Base-by-base conservation (phyloP, 345 rosid species). In the Diplotaxis tenuifolia region DNA sequence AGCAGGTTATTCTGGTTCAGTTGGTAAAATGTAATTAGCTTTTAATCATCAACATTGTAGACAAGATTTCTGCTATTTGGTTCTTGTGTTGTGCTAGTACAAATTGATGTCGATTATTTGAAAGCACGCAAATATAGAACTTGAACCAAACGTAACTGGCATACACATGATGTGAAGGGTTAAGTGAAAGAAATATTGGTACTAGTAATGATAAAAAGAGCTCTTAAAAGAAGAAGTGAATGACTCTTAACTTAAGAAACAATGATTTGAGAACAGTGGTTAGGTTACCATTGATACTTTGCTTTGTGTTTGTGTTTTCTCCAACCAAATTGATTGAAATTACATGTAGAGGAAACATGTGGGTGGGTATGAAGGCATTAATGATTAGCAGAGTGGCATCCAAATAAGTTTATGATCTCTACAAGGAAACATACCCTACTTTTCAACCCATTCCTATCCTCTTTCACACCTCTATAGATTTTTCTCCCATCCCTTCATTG, bases 261-360 rank as follows among this genome's bases (percentile, higher is more conserved):
- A 72, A 62, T 72, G 76, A 63, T 72, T 18, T 72, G 54, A 62
- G 22, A 63, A 53, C 25, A 53, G 71, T 56, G 16, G 28, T 53
- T 52, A 20, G 25, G 25, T 52, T 21, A 53, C 15, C 23, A 74
- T 23, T 62, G 71, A 65, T 40, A 14, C n/a, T n/a, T 68, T 62
- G 79, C 70, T 53, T 68, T 16, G 64, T 75, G 72, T 66, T 61
- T 75, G 70, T 62, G 57, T 62, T 75, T 62, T 68, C 58, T 75
- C 69, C 58, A 68, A 75, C 74, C 56, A 68, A 40, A 61, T 62
- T 75, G 57, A 75, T 61, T 60, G 63, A 73, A 36, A 60, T 34
- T 50, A 60, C 64, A 75, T 7, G 63, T 59, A 52, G 73, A 61
- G 78, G 74, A 36, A 61, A 75, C 78, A 75, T 75, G 70, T 62